Evolutionary conservation across 352 stramenopile genomes (phyloP).

Genomic region (Phytophthora citrophthora): DNA sequence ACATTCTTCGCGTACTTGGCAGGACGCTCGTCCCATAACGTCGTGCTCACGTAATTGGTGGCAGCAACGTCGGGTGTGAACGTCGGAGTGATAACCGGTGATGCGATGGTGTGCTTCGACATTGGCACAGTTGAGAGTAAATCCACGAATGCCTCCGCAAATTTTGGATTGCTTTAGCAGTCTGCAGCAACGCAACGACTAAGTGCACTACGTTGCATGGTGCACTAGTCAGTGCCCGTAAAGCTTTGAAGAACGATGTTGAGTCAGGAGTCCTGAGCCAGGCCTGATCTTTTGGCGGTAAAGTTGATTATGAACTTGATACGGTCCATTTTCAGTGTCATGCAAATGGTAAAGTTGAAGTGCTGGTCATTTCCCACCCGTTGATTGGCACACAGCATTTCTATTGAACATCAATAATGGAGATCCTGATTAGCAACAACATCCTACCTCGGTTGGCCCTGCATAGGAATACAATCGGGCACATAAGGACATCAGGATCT

Average conservation of each 20-base stretch:
- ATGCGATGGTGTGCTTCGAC: constrained; percentile 11
- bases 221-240: too few species aligned
- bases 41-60: constrained; percentile 22
- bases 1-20: constrained; percentile 55
- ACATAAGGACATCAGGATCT: too few species aligned
- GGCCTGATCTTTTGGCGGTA: too few species aligned
- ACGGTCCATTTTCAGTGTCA: too few species aligned
- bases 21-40: constrained; percentile 50
- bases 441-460: too few species aligned
- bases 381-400: background rate
- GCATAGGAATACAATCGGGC: too few species aligned
- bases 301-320: too few species aligned
- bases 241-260: background rate
- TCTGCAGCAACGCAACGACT: too few species aligned
- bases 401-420: background rate
- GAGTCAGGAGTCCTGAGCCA: background rate
- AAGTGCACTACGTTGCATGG: too few species aligned
- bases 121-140: constrained; percentile 15
- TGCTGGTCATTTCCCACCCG: background rate
- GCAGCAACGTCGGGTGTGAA: constrained; percentile 9
- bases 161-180: too few species aligned
- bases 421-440: background rate
- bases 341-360: background rate
- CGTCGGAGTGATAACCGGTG: constrained; percentile 17
- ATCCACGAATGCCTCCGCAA: constrained; percentile 12